Percentiles rank a stretch among this genome's conserved stretches.
Conservation (phyloP, 2,329 filamentous ascomycete genomes). For the Colletotrichum tropicale region DNA sequence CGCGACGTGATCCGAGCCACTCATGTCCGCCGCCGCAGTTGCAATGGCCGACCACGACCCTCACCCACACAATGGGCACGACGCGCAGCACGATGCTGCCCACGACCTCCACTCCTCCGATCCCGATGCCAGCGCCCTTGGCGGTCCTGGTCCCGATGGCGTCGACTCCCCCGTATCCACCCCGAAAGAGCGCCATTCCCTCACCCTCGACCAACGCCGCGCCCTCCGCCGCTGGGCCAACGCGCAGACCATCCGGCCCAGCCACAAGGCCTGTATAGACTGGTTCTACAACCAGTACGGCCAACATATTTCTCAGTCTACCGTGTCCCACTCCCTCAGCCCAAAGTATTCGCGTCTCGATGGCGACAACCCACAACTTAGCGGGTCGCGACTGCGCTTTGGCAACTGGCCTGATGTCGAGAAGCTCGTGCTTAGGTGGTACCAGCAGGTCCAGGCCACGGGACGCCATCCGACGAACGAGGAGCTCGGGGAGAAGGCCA, state of each 20-base stretch:
- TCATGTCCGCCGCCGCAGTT: background rate
- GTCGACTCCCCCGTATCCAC: constrained; percentile 5
- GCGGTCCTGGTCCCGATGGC: background rate
- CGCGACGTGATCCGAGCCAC: background rate
- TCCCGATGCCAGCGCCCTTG: constrained; percentile 4
- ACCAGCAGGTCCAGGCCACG: constrained; percentile 53
- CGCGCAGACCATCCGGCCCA: constrained; percentile 58
- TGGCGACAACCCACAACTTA: constrained; percentile 62
- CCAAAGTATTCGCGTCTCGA: constrained; percentile 67
- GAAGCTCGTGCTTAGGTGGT: constrained; percentile 61
- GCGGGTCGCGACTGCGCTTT: constrained; percentile 65
- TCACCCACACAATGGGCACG: constrained; percentile 4
- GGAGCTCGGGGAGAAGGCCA: constrained; percentile 66
- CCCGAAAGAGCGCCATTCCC: constrained; percentile 58
- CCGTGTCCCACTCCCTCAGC: constrained; percentile 66
- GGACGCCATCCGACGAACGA: constrained; percentile 67
- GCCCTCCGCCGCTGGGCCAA: constrained; percentile 65
- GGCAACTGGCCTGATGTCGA: constrained; percentile 70
- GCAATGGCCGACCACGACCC: constrained; percentile 20
- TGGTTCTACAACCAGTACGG: constrained; percentile 65
- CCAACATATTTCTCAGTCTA: constrained; percentile 66
- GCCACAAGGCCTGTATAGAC: constrained; percentile 67
- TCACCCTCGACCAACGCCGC: constrained; percentile 67
- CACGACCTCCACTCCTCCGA: constrained; percentile 16
- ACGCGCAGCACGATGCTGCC: constrained; percentile 10